Evolutionary conservation across 148 eudicot genomes (phyloP).

Genomic region (Limonium bicolor): DNA sequence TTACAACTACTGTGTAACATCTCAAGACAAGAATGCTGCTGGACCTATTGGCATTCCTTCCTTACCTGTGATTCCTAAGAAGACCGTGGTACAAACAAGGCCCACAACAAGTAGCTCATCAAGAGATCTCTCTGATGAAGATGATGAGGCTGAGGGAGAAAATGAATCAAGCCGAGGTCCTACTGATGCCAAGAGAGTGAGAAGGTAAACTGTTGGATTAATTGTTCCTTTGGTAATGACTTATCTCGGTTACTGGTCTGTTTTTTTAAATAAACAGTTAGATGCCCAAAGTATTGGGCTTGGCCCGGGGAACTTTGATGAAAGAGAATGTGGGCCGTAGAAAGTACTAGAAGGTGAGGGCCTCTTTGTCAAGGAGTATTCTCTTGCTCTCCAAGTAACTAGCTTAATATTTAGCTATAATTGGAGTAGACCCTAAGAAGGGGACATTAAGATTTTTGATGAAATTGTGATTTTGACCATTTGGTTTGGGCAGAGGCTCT

Average conservation of each 20-base stretch:
- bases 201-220: conserved; percentile 32
- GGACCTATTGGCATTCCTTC: conserved; percentile 43
- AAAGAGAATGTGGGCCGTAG: no score
- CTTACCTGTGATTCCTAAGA: conserved; percentile 47
- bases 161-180: conserved; percentile 56
- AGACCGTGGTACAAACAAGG: conserved; percentile 40
- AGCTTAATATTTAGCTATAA: neutral
- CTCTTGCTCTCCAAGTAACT: neutral
- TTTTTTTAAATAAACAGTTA: neutral
- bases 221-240: neutral
- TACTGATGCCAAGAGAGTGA: conserved; percentile 62
- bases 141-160: conserved; percentile 91
- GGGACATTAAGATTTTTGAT: no score
- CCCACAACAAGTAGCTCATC: conserved; percentile 86
- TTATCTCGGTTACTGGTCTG: neutral
- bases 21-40: conserved; percentile 43
- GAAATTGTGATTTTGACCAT: no score
- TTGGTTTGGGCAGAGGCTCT: no score
- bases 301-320: no score
- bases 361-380: no score
- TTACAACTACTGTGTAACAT: no score
- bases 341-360: no score
- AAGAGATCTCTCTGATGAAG: conserved; percentile 64
- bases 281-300: no score
- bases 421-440: no score